Evolutionary conservation across 1,284 basidiomycete species (phyloP).

Genomic region (Melampsora larici-populina): DNA sequence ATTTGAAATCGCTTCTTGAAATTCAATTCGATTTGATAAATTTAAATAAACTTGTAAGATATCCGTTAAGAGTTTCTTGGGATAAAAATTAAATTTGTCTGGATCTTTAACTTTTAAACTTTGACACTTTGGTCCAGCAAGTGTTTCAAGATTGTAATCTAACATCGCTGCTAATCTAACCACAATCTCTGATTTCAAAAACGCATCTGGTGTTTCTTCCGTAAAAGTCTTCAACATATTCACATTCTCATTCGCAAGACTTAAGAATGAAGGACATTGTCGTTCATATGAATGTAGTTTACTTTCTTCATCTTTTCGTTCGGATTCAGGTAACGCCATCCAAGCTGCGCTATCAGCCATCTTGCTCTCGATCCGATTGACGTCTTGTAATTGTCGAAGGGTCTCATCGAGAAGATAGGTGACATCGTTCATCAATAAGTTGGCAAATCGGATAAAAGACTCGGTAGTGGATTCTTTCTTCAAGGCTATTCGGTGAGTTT

Average conservation of each 20-base stretch:
- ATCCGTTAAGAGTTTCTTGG: constrained; percentile 75
- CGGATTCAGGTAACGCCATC: constrained; percentile 64
- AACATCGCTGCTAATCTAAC: constrained; percentile 93
- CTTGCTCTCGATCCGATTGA: constrained; percentile 77
- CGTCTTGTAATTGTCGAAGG: constrained; percentile 79
- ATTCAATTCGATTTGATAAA: constrained; percentile 72
- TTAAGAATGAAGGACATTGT: constrained; percentile 78
- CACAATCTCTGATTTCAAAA: constrained; percentile 95
- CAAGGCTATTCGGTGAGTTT: constrained; percentile 76
- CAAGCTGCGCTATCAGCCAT: constrained; percentile 73
- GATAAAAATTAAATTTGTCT: constrained; percentile 86
- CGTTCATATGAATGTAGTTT: constrained; percentile 74
- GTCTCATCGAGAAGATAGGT: constrained; percentile 98
- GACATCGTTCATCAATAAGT: constrained; percentile 98
- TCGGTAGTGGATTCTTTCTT: constrained; percentile 76
- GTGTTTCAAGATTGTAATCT: constrained; percentile 85
- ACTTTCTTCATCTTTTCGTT: constrained; percentile 80
- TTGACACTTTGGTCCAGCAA: constrained; percentile 77
- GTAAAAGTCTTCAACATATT: constrained; percentile 88
- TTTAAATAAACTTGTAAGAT: constrained; percentile 90
- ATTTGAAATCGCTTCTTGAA: constrained; percentile 81
- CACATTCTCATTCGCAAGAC: constrained; percentile 81
- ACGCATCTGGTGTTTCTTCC: constrained; percentile 81
- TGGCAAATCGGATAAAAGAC: constrained; percentile 90
- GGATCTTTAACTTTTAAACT: constrained; percentile 81